Evolutionary conservation across 257 asterid species (phyloP).

Genomic region (Prunella vulgaris): DNA sequence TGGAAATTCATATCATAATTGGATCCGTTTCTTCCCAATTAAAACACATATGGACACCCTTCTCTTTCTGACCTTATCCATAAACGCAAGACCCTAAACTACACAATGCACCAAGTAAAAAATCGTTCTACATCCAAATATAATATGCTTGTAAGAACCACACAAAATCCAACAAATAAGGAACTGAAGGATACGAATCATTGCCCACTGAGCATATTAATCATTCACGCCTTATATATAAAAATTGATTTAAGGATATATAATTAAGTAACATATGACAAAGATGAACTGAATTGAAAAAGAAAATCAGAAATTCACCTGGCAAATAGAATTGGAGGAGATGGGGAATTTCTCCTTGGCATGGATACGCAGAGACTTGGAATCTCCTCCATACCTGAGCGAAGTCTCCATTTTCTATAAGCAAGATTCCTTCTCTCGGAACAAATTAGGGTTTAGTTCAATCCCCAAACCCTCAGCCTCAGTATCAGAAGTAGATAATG

Average conservation of each 20-base stretch:
- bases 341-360: slow-evolving; percentile 79
- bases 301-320: slow-evolving; percentile 32
- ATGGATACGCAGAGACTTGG: slow-evolving; percentile 66
- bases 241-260: too few species aligned
- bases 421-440: background rate
- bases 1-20: background rate
- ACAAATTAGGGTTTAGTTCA: slow-evolving; percentile 18
- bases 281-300: background rate
- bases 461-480: slow-evolving; percentile 22
- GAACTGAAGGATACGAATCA: background rate
- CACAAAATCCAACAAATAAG: background rate
- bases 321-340: slow-evolving; percentile 44
- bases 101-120: background rate
- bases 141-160: background rate
- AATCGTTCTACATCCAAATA: background rate
- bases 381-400: slow-evolving; percentile 62
- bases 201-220: background rate
- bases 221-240: background rate
- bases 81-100: background rate
- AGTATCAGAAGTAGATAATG: slow-evolving; percentile 19
- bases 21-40: background rate
- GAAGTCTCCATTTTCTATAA: slow-evolving; percentile 72
- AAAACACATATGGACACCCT: background rate
- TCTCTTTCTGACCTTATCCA: background rate
- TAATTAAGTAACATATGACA: background rate